phyloP scores from a whole-genome alignment of 2,329 filamentous ascomycete species.

The Aspergillus eucalypticola region DNA sequence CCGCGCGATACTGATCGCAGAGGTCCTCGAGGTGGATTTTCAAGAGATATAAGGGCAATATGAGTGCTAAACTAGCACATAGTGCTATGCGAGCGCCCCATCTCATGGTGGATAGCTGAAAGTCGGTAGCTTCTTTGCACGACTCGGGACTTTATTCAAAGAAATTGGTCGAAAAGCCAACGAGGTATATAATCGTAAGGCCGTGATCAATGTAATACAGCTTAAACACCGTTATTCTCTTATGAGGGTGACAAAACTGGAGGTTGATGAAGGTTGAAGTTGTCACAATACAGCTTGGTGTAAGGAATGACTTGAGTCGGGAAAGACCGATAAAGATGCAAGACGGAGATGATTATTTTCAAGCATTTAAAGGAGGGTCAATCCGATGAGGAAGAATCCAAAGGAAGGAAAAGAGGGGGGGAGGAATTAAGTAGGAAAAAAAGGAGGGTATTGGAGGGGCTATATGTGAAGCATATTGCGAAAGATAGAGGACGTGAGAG shows the following conservation, averaged over 20 bases:
- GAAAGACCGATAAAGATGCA: too few relatives aligned
- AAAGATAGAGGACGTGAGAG: neutral
- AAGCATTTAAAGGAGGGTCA: too few relatives aligned
- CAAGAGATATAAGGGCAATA: constrained; percentile 34
- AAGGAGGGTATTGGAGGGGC: neutral
- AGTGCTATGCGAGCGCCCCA: constrained; percentile 30
- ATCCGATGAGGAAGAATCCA: too few relatives aligned
- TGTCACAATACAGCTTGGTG: neutral
- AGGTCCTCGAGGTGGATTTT: constrained; percentile 36
- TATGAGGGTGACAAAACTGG: neutral
- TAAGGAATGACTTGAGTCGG: too few relatives aligned
- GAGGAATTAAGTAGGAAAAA: neutral
- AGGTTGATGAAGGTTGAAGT: neutral
- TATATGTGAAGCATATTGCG: too few relatives aligned
- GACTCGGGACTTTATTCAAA: neutral
- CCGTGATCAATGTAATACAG: neutral
- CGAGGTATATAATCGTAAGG: neutral
- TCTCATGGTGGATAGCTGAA: constrained; percentile 28
- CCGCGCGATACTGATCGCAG: constrained; percentile 38
- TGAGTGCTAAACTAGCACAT: constrained; percentile 25
- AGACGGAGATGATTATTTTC: too few relatives aligned
- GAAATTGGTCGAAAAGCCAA: neutral
- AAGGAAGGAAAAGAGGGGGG: neutral
- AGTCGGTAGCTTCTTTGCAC: neutral
- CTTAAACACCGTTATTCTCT: neutral